These are phyloP conservation scores for Aspergillus carbonarius DNA, from an alignment of 2,329 filamentous ascomycete species.

Conservation along the genomic window DNA sequence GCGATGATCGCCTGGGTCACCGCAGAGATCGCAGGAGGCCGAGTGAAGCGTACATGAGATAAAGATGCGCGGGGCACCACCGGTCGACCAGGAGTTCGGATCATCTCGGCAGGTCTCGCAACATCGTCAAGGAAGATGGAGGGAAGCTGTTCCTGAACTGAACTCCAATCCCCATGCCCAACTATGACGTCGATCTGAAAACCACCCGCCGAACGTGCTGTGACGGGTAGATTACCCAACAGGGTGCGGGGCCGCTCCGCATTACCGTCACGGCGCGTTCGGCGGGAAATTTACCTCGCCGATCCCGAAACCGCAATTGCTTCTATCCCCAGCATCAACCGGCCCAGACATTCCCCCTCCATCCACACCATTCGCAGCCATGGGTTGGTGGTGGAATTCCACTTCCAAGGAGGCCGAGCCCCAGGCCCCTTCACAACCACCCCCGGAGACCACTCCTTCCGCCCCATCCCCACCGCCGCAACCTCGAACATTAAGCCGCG, in stretches of 20 bases:
- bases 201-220: background rate
- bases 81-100: conserved; percentile 14
- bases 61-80: conserved; percentile 9
- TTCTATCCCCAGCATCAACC: background rate
- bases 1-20: background rate
- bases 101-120: conserved; percentile 20
- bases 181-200: conserved; percentile 12
- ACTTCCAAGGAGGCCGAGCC: conserved; percentile 28
- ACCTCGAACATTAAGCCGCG: conserved; percentile 35
- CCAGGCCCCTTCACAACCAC: conserved; percentile 12
- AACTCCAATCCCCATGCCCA: too few species aligned
- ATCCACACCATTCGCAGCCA: conserved; percentile 22
- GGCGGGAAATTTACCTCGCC: background rate
- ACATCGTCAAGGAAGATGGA: conserved; percentile 2
- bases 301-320: background rate
- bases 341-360: background rate
- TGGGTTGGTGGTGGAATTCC: conserved; percentile 50
- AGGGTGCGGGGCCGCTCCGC: background rate
- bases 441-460: conserved; percentile 6
- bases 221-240: background rate
- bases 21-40: background rate
- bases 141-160: background rate
- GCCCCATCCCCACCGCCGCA: conserved; percentile 24
- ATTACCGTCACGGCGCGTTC: conserved; percentile 3
- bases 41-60: conserved; percentile 4